phyloP scores from a whole-genome alignment of 1,284 basidiomycete species.

The Malassezia dermatis region DNA sequence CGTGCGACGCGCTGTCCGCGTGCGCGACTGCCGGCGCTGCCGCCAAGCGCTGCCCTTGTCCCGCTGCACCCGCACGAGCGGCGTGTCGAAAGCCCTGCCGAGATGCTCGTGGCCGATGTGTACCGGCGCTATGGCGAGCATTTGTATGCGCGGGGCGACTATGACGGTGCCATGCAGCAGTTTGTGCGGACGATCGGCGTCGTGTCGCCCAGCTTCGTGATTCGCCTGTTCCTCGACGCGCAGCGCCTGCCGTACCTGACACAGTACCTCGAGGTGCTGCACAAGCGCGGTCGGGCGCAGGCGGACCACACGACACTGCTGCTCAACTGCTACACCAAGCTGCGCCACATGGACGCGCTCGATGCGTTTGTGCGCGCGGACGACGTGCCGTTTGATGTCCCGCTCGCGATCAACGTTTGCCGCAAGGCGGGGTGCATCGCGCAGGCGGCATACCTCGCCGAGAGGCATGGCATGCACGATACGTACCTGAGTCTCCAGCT shows the following conservation, averaged over 20 bases:
- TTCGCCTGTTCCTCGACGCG: conserved; percentile 90
- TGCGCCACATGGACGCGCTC: conserved; percentile 75
- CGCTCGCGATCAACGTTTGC: conserved; percentile 91
- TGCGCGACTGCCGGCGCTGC: conserved; percentile 7
- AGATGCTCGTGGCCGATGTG: conserved; percentile 38
- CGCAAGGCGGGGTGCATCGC: conserved; percentile 90
- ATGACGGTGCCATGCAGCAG: conserved; percentile 82
- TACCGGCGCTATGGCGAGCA: conserved; percentile 72
- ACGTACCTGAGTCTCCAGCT: conserved; percentile 90
- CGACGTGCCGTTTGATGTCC: conserved; percentile 79
- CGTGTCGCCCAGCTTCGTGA: conserved; percentile 86
- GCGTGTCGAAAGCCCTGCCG: conserved; percentile 17
- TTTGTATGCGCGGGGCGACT: conserved; percentile 80
- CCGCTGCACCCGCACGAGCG: conserved; percentile 12
- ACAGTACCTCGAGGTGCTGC: conserved; percentile 88
- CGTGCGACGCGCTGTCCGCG: conserved; percentile 21
- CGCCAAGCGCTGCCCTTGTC: conserved; percentile 4
- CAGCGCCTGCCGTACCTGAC: conserved; percentile 90
- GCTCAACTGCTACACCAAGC: conserved; percentile 75
- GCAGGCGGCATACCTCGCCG: conserved; percentile 86
- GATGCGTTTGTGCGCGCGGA: conserved; percentile 67
- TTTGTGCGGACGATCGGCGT: conserved; percentile 81
- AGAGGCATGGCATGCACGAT: conserved; percentile 78
- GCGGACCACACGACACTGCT: conserved; percentile 86
- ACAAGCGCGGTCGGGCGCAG: conserved; percentile 76